Conservation (phyloP, 257 asterid genomes). For the Leptodermis oblonga region DNA sequence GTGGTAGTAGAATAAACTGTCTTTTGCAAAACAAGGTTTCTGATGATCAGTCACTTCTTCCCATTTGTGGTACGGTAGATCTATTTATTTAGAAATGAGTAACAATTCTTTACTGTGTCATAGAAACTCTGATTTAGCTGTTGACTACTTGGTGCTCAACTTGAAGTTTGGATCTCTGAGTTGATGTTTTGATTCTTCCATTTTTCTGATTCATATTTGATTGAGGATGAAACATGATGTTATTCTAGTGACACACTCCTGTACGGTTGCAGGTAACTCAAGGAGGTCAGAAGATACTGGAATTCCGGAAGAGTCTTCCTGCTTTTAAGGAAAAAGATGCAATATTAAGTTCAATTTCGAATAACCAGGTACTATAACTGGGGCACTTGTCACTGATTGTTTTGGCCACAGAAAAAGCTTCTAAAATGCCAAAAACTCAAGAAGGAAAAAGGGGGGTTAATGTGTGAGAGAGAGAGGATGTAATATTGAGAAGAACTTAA, state of each 20-base stretch:
- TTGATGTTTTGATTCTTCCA: not conserved
- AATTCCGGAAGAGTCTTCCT: constrained; percentile 71
- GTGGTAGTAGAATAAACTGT: no score
- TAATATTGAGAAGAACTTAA: no score
- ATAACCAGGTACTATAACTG: no score
- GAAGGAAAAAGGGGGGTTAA: not conserved
- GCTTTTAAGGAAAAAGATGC: constrained; percentile 74
- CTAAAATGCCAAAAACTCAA: not conserved
- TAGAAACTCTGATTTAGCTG: not conserved
- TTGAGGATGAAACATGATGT: not conserved
- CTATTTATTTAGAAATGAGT: no score
- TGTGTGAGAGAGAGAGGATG: not conserved
- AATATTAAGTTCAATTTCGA: constrained; percentile 65
- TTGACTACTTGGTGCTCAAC: not conserved
- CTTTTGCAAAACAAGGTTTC: no score
- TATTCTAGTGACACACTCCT: constrained; percentile 4
- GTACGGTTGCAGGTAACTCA: constrained; percentile 54
- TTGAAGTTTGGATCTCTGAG: not conserved
- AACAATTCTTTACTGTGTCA: not conserved
- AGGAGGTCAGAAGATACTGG: constrained; percentile 68
- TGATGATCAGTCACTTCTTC: no score
- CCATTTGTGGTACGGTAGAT: no score
- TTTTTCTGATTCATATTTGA: no score
- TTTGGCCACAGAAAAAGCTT: no score
- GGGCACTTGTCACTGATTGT: no score